A percentile compares a stretch with the other conserved stretches of the same genome.
Evolutionary conservation across 2,329 filamentous ascomycete genomes (phyloP).

Genomic region (Diaporthe batatas): DNA sequence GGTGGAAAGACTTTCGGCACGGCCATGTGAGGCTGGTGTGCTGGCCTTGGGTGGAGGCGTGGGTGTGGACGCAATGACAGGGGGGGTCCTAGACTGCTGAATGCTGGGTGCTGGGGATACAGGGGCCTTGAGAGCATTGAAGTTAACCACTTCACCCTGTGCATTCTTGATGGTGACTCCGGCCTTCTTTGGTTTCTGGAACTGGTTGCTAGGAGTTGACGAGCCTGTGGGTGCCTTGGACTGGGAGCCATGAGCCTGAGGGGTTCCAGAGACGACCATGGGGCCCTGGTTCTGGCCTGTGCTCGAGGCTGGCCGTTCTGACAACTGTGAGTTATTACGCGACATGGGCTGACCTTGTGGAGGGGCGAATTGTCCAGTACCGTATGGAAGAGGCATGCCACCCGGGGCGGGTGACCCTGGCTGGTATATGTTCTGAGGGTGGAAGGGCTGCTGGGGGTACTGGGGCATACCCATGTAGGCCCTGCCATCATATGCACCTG

Average conservation of each 20-base stretch:
- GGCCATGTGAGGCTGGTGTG: slow-evolving; percentile 73
- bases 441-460: slow-evolving; percentile 37
- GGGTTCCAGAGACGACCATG: slow-evolving; percentile 70
- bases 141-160: slow-evolving; percentile 81
- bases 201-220: slow-evolving; percentile 60
- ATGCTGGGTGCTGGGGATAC: slow-evolving; percentile 68
- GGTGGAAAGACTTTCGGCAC: slow-evolving; percentile 76
- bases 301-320: slow-evolving; percentile 75
- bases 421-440: slow-evolving; percentile 46
- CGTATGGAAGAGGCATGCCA: slow-evolving; percentile 63
- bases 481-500: slow-evolving; percentile 64
- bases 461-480: slow-evolving; percentile 44
- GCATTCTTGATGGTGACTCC: slow-evolving; percentile 88
- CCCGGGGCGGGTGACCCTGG: slow-evolving; percentile 62
- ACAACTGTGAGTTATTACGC: slow-evolving; percentile 83
- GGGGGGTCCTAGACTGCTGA: slow-evolving; percentile 74
- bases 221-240: slow-evolving; percentile 59
- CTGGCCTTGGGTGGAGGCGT: slow-evolving; percentile 84
- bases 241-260: slow-evolving; percentile 74
- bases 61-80: slow-evolving; percentile 79
- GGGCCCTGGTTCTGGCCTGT: slow-evolving; percentile 73
- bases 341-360: slow-evolving; percentile 79
- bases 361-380: slow-evolving; percentile 54
- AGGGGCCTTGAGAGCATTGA: slow-evolving; percentile 66
- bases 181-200: slow-evolving; percentile 71